phyloP scores from a whole-genome alignment of 305 asterid genomes.

The Nicotiana rustica region DNA sequence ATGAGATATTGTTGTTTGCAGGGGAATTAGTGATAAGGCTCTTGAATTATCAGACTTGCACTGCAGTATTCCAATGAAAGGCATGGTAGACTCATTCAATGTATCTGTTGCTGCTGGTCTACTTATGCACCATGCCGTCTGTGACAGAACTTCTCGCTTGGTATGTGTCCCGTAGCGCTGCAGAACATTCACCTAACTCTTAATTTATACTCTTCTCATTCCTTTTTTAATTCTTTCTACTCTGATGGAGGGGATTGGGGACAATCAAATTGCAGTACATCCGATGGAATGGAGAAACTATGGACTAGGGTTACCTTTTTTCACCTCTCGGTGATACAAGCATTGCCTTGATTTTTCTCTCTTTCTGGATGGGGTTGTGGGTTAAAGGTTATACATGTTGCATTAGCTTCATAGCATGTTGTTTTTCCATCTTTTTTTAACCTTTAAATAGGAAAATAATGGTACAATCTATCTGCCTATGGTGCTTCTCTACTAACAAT shows the following conservation, averaged over 20 bases:
- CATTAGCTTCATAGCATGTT: not conserved
- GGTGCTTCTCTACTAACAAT: not conserved
- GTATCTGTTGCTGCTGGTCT: constrained; percentile 98
- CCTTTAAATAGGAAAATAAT: not conserved
- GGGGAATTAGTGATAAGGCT: constrained; percentile 91
- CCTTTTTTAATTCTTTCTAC: not conserved
- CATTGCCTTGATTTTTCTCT: not conserved
- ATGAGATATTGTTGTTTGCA: constrained; percentile 46
- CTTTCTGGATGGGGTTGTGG: not conserved
- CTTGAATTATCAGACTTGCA: constrained; percentile 79
- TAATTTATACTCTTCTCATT: not conserved
- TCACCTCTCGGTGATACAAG: not conserved
- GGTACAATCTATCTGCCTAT: not conserved
- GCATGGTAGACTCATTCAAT: constrained; percentile 97
- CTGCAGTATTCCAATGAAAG: constrained; percentile 94
- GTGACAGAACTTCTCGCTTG: constrained; percentile 77
- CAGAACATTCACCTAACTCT: constrained; percentile 24
- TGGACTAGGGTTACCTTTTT: constrained; percentile 5
- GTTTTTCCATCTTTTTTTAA: not conserved
- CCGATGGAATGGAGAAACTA: not conserved
- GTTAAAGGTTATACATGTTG: constrained; percentile 5
- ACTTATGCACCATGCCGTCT: constrained; percentile 93
- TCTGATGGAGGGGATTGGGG: not conserved
- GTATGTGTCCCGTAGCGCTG: constrained; percentile 46
- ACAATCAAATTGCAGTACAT: not conserved